Percentiles rank a stretch among this genome's conserved stretches.
phyloP scores from a whole-genome alignment of 331 rosid species.

The Quercus tomentella region DNA sequence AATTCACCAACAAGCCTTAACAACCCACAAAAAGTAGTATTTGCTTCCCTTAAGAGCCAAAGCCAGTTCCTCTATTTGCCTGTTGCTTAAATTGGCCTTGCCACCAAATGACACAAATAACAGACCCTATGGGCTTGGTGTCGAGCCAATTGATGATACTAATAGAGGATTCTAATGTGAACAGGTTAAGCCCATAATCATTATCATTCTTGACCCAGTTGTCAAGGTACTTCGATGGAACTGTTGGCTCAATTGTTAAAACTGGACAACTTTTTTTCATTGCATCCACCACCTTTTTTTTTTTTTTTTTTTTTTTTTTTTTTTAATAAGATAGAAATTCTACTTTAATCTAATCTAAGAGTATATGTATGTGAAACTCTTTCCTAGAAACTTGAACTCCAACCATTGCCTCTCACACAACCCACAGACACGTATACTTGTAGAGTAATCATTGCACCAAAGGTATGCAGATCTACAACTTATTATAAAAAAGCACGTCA shows the following conservation, averaged over 20 bases:
- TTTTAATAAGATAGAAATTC: too few relatives aligned
- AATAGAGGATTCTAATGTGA: not conserved
- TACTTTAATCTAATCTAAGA: too few relatives aligned
- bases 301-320: too few relatives aligned
- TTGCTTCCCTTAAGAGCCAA: conserved; percentile 19
- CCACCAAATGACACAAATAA: not conserved
- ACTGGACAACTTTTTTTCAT: conserved; percentile 22
- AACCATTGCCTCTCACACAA: too few relatives aligned
- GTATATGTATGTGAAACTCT: too few relatives aligned
- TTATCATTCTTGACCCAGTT: not conserved
- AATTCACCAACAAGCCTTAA: conserved; percentile 32
- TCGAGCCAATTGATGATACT: not conserved
- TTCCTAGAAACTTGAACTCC: too few relatives aligned
- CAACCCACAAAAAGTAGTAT: conserved; percentile 38
- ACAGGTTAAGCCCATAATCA: not conserved
- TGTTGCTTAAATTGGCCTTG: not conserved
- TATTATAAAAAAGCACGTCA: not conserved
- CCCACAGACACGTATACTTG: too few relatives aligned
- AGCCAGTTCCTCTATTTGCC: conserved; percentile 43
- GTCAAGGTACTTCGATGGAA: not conserved
- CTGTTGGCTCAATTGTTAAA: not conserved
- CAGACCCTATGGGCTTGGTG: not conserved
- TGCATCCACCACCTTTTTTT: conserved; percentile 17
- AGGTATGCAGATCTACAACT: too few relatives aligned
- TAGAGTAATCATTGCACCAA: too few relatives aligned